These are phyloP conservation scores for Tremellales sp. DNA, from an alignment of 1,284 basidiomycete species.

Conservation along the genomic window DNA sequence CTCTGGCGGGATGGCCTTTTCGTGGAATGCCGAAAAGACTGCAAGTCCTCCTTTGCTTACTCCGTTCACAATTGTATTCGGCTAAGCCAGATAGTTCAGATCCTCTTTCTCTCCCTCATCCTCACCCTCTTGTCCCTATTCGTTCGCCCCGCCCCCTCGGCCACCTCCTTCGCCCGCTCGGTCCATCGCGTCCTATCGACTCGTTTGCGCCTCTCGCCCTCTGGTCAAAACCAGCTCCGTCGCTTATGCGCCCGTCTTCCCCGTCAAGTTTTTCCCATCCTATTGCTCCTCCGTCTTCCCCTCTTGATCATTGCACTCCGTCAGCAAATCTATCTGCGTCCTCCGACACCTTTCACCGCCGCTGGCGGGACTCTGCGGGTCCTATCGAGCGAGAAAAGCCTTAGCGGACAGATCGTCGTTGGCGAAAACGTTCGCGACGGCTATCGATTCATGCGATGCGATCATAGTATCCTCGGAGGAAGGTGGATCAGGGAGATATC, in stretches of 20 bases:
- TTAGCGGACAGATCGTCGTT: slow-evolving; percentile 72
- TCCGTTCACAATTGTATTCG: background rate
- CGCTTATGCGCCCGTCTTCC: slow-evolving; percentile 18
- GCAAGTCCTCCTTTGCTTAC: slow-evolving; percentile 16
- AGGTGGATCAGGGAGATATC: slow-evolving; percentile 61
- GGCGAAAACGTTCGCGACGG: slow-evolving; percentile 63
- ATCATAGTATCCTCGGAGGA: slow-evolving; percentile 83
- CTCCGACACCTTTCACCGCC: slow-evolving; percentile 53
- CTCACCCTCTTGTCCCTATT: slow-evolving; percentile 26
- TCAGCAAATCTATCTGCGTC: slow-evolving; percentile 32
- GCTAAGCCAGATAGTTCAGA: slow-evolving; percentile 13
- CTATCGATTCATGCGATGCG: slow-evolving; percentile 75
- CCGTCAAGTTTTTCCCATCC: slow-evolving; percentile 18
- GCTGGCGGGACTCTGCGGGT: slow-evolving; percentile 58
- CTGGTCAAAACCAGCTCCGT: background rate
- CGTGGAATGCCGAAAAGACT: slow-evolving; percentile 24
- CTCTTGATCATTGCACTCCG: slow-evolving; percentile 29
- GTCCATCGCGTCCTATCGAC: slow-evolving; percentile 8
- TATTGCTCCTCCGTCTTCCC: slow-evolving; percentile 31
- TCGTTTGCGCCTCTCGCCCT: slow-evolving; percentile 7
- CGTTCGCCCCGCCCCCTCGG: slow-evolving; percentile 13
- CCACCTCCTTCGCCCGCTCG: slow-evolving; percentile 11
- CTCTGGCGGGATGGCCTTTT: slow-evolving; percentile 7
- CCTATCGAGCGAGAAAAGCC: slow-evolving; percentile 63
- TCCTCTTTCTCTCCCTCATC: slow-evolving; percentile 29